Evolutionary conservation across 1,284 basidiomycete species (phyloP).

Genomic region (Sanghuangporus weigelae): DNA sequence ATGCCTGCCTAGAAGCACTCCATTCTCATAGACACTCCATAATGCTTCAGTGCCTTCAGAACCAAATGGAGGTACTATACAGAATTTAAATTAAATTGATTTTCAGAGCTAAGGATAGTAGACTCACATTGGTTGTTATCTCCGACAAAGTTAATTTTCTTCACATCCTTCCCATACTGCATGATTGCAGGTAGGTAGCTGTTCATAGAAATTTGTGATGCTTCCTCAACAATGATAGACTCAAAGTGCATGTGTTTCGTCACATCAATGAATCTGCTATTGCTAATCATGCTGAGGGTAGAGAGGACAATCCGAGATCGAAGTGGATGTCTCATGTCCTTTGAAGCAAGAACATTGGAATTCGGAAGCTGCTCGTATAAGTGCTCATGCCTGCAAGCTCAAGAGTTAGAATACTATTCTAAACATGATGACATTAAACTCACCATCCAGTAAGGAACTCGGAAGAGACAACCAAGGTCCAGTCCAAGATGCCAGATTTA

Average conservation of each 20-base stretch:
- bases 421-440: conserved; percentile 18
- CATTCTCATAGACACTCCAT: conserved; percentile 54
- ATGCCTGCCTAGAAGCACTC: conserved; percentile 37
- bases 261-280: conserved; percentile 29
- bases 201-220: conserved; percentile 56
- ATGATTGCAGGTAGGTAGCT: conserved; percentile 52
- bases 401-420: conserved; percentile 7
- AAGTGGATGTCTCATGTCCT: conserved; percentile 30
- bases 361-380: conserved; percentile 39
- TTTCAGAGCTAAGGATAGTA: not conserved
- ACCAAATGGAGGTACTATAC: conserved; percentile 45
- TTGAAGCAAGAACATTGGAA: conserved; percentile 1
- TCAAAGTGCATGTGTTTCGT: conserved; percentile 32
- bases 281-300: conserved; percentile 69
- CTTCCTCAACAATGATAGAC: conserved; percentile 58
- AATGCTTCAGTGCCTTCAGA: conserved; percentile 45
- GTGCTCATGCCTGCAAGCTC: conserved; percentile 61
- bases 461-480: conserved; percentile 50
- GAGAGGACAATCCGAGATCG: conserved; percentile 53
- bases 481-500: conserved; percentile 33
- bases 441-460: conserved; percentile 62
- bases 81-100: not conserved
- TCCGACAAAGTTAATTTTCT: conserved; percentile 67
- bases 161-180: conserved; percentile 37
- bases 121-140: conserved; percentile 68